A percentile compares a stretch with the other conserved stretches of the same genome.
Conservation (phyloP, 805 yeast genomes). For the Zygotorulaspora sp. region DNA sequence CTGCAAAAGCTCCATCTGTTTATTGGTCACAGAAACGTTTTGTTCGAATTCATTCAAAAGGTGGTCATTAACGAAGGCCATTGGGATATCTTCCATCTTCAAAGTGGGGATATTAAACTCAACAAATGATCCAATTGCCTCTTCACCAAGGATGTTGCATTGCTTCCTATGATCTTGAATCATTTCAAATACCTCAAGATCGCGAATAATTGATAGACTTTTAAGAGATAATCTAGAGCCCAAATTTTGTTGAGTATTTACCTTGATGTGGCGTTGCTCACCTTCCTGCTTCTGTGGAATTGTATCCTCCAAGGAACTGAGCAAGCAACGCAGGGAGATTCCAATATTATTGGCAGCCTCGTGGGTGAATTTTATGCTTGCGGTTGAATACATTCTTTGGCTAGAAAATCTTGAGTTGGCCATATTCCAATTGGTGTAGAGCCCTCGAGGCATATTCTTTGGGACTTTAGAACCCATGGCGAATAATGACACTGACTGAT, state of each 20-base stretch:
- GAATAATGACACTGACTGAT: slow-evolving; percentile 9
- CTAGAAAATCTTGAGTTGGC: slow-evolving; percentile 11
- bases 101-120: slow-evolving; percentile 51
- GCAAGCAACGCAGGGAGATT: slow-evolving; percentile 41
- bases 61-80: slow-evolving; percentile 43
- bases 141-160: slow-evolving; percentile 7
- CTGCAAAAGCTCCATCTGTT: slow-evolving; percentile 41
- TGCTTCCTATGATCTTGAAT: slow-evolving; percentile 26
- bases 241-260: background rate
- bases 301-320: slow-evolving; percentile 34
- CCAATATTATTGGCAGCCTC: slow-evolving; percentile 60
- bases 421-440: slow-evolving; percentile 24
- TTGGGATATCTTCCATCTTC: slow-evolving; percentile 34
- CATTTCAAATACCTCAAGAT: slow-evolving; percentile 29
- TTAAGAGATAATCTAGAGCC: slow-evolving; percentile 7
- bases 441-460: slow-evolving; percentile 20
- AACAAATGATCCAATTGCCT: slow-evolving; percentile 45
- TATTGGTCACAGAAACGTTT: slow-evolving; percentile 38
- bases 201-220: slow-evolving; percentile 15
- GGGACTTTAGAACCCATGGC: slow-evolving; percentile 15
- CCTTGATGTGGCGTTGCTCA: slow-evolving; percentile 5
- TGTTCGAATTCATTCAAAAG: slow-evolving; percentile 38
- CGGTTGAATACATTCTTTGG: slow-evolving; percentile 22
- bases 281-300: slow-evolving; percentile 17
- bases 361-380: slow-evolving; percentile 34